phyloP scores from a whole-genome alignment of 169 alveolate genomes.

The Toxoplasma gondii region DNA sequence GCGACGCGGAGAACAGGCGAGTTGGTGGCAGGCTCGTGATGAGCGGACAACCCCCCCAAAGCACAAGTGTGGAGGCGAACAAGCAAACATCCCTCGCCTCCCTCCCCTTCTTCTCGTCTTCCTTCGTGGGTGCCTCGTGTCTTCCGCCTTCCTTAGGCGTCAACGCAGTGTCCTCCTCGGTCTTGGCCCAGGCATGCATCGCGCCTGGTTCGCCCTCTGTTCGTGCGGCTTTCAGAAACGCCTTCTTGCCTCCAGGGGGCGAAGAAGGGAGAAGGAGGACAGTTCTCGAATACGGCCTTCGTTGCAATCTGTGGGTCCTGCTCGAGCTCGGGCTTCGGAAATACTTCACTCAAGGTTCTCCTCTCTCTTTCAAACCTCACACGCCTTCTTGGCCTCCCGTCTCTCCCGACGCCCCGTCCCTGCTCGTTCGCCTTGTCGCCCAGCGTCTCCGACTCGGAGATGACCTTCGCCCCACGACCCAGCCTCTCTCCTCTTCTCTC shows the following conservation, averaged over 20 bases:
- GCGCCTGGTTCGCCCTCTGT: not conserved
- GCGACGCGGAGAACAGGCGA: too few relatives aligned
- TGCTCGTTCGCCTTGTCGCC: conserved; percentile 59
- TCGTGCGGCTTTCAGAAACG: not conserved
- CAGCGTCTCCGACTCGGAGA: conserved; percentile 50
- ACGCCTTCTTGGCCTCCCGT: not conserved
- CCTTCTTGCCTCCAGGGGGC: not conserved
- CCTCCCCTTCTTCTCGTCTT: not conserved
- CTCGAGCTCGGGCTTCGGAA: not conserved
- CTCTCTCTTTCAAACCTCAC: too few relatives aligned
- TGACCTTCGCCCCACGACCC: not conserved
- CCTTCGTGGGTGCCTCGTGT: not conserved
- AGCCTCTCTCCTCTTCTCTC: not conserved
- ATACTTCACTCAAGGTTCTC: not conserved
- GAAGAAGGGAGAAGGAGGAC: not conserved
- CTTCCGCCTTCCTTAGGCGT: not conserved
- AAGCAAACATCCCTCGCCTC: too few relatives aligned
- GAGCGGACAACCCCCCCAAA: too few relatives aligned
- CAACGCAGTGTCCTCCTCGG: not conserved
- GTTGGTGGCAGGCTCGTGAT: too few relatives aligned
- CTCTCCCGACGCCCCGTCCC: conserved; percentile 14
- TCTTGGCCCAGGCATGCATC: not conserved
- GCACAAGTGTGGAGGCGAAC: too few relatives aligned
- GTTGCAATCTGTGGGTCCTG: not conserved
- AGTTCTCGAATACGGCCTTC: not conserved